Evolutionary conservation across 2,329 filamentous ascomycete genomes (phyloP).

Genomic region (Fusarium sp.): DNA sequence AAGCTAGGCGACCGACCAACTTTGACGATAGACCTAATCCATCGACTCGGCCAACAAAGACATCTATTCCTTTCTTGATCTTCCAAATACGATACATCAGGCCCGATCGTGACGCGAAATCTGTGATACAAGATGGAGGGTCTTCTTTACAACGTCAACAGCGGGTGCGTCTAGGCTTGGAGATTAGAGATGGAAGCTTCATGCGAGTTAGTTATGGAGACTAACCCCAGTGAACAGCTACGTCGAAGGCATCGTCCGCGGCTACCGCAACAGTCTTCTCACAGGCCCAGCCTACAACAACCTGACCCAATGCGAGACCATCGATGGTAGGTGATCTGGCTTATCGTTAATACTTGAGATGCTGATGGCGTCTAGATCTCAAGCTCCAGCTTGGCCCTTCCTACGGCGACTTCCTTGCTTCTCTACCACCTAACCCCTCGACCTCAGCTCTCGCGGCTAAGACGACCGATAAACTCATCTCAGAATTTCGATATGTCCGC

Average conservation of each 20-base stretch:
- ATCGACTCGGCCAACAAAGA: constrained; percentile 29
- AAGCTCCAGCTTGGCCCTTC: constrained; percentile 97
- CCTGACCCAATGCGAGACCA: constrained; percentile 95
- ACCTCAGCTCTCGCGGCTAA: constrained; percentile 94
- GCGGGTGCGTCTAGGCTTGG: constrained; percentile 70
- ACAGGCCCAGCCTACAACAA: constrained; percentile 93
- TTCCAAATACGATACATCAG: constrained; percentile 5
- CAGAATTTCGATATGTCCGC: constrained; percentile 95
- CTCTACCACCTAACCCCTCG: constrained; percentile 94
- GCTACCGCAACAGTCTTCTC: constrained; percentile 93
- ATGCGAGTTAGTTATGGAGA: constrained; percentile 38
- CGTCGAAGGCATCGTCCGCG: constrained; percentile 96
- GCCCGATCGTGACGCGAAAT: constrained; percentile 9
- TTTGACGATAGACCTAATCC: constrained; percentile 39
- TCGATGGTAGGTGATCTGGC: constrained; percentile 77
- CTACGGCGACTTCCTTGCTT: constrained; percentile 95
- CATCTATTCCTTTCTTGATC: constrained; percentile 8
- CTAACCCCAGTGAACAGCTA: constrained; percentile 69
- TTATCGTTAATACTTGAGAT: background rate
- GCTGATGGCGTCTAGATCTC: constrained; percentile 72
- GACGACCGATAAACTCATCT: constrained; percentile 97
- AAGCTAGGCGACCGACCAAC: constrained; percentile 44
- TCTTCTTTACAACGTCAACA: constrained; percentile 93
- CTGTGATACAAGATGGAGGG: constrained; percentile 76
- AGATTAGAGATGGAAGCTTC: constrained; percentile 17